A percentile compares a stretch with the other conserved stretches of the same genome.
These are phyloP conservation scores for Syzygium malaccense DNA, from an alignment of 441 rosid genomes.

Conservation along the genomic window DNA sequence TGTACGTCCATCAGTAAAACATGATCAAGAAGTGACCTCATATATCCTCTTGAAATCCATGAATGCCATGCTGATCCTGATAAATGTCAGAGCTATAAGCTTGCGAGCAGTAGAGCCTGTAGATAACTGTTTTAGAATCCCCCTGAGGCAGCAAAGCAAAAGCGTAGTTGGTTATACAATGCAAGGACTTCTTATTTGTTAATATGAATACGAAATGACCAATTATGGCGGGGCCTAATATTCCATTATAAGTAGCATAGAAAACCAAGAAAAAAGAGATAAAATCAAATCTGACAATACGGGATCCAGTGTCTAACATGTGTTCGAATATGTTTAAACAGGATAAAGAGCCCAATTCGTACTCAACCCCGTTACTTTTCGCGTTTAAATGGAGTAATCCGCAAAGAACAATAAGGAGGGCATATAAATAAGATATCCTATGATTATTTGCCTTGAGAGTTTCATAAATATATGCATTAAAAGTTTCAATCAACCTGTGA, in stretches of 20 bases:
- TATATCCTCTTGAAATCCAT: conserved; percentile 55
- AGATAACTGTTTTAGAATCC: conserved; percentile 78
- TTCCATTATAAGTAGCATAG: background rate
- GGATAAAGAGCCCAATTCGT: background rate
- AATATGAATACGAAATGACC: background rate
- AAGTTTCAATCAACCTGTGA: background rate
- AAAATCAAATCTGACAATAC: background rate
- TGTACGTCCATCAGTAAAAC: background rate
- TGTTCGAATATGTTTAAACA: background rate
- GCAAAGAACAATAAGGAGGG: background rate
- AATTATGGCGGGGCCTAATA: background rate
- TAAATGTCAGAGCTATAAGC: conserved; percentile 48
- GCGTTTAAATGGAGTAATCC: background rate
- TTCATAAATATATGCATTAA: background rate
- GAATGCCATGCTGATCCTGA: conserved; percentile 59
- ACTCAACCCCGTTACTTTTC: background rate
- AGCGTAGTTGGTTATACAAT: background rate
- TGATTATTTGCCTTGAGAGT: background rate
- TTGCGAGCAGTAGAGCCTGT: conserved; percentile 62
- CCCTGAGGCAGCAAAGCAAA: conserved; percentile 35
- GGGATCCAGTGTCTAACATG: background rate
- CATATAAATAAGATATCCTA: background rate
- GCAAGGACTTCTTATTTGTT: background rate
- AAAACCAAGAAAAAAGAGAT: background rate
- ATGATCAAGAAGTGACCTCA: conserved; percentile 39